Evolutionary conservation across 495 filamentous ascomycete species (phyloP).

Genomic region (Neurospora sp.): DNA sequence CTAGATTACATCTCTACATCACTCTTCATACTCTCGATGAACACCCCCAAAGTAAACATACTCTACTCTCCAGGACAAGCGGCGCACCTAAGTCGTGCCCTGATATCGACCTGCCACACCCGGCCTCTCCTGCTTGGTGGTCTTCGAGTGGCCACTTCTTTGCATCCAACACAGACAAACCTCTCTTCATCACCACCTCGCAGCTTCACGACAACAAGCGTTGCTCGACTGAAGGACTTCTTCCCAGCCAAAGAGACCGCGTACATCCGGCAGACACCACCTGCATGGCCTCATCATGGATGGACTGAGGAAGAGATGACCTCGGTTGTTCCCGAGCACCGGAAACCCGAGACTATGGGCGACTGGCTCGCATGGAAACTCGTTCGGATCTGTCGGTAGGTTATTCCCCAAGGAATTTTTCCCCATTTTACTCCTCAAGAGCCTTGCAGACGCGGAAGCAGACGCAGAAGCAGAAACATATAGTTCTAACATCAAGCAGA

Average conservation of each 20-base stretch:
- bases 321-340: conserved; percentile 29
- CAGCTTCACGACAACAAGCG: conserved; percentile 32
- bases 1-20: background rate
- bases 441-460: background rate
- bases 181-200: conserved; percentile 8
- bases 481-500: conserved; percentile 10
- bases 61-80: conserved; percentile 26
- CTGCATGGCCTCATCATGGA: conserved; percentile 61
- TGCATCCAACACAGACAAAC: background rate
- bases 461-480: background rate
- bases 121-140: conserved; percentile 9
- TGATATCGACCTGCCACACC: conserved; percentile 13
- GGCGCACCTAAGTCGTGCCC: conserved; percentile 19
- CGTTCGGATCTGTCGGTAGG: conserved; percentile 22
- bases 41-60: conserved; percentile 21
- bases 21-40: conserved; percentile 6
- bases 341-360: conserved; percentile 25
- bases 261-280: conserved; percentile 37
- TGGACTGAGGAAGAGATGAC: conserved; percentile 41
- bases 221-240: conserved; percentile 31
- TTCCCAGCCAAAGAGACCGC: conserved; percentile 38
- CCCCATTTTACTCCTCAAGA: background rate
- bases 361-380: conserved; percentile 39
- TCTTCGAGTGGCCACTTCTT: conserved; percentile 8
- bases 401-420: background rate